Evolutionary conservation across 2,329 filamentous ascomycete species (phyloP), one percentile per base, ranked within the genome.

Genomic region (Epichloe scottii): DNA sequence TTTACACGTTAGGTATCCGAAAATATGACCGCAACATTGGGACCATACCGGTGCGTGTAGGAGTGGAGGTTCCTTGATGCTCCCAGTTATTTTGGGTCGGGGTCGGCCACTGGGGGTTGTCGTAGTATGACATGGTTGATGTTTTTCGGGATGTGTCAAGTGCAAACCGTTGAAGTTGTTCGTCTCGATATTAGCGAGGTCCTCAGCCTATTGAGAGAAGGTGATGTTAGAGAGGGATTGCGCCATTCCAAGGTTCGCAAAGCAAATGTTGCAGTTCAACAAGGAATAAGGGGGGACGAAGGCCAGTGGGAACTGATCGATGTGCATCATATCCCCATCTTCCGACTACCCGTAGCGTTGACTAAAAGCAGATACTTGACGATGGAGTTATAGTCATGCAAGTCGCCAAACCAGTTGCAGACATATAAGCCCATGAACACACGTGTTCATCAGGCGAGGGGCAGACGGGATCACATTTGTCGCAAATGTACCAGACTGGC

Each of bases 91-190:
- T 72, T 55, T 68, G 65, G 54, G 52, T 55, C 23, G 62, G 58
- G 49, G 63, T 61, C 52, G 69, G 62, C 69, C 69, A 66, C 57
- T 66, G 69, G 35, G 63, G 61, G 59, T 71, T 71, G 55, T 72
- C 69, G 67, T 72, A 72, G 62, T 72, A 72, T 59, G 69, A 71
- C 69, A 71, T 71, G 60, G 38, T 49, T 48, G 45, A 14, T 40
- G 10, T 26, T 8, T 1, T 38, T 38, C 19, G 33, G 30, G n/a
- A 34, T 14, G 14, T 33, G 26, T 51, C 33, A 19, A 23, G 17
- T 15, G 26, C 19, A 33, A 15, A 15, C 26, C 26, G 46, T n/a
- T 33, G 6, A 11, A 15, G 4, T 41, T 19, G 23, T 33, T 48
- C 46, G 46, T 41, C n/a, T 41, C 38, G 37, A 17, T 34, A 11